phyloP scores from a whole-genome alignment of 176 grass and related monocot species.

The Cocos nucifera region DNA sequence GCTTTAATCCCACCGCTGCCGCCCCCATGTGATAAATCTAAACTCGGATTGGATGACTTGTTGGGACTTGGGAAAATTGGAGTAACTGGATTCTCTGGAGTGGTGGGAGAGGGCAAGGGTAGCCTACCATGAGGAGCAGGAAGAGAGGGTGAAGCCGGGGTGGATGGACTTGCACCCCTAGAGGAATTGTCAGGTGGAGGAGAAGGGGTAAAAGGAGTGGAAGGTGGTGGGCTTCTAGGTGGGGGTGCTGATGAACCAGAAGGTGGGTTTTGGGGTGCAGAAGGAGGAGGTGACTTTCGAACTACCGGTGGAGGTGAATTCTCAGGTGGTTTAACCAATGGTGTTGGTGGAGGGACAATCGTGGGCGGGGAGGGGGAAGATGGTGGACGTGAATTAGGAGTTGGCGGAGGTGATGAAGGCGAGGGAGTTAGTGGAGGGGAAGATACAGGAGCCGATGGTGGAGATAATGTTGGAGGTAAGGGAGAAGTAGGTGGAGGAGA shows the following conservation, averaged over 20 bases:
- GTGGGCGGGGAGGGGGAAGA: too few relatives aligned
- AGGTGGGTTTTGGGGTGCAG: background rate
- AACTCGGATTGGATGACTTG: background rate
- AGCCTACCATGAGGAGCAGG: too few relatives aligned
- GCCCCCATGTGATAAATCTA: background rate
- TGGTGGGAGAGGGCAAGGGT: background rate
- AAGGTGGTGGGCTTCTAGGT: background rate
- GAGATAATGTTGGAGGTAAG: constrained; percentile 1
- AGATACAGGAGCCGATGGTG: constrained; percentile 6
- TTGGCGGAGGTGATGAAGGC: constrained; percentile 8
- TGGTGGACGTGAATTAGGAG: constrained; percentile 11
- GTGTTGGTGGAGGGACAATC: too few relatives aligned
- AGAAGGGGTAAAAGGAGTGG: background rate
- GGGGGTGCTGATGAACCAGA: too few relatives aligned
- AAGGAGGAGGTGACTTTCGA: background rate
- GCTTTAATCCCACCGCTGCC: constrained; percentile 25
- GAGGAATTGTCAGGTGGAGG: background rate
- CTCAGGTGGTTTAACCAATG: too few relatives aligned
- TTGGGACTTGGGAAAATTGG: constrained; percentile 4
- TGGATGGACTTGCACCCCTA: too few relatives aligned
- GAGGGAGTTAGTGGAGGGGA: too few relatives aligned
- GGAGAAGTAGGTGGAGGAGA: constrained; percentile 4
- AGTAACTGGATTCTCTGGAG: background rate
- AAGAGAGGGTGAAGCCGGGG: too few relatives aligned
- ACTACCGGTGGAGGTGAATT: too few relatives aligned